phyloP scores from a whole-genome alignment of 1,284 basidiomycete genomes.

The Naganishia albida region DNA sequence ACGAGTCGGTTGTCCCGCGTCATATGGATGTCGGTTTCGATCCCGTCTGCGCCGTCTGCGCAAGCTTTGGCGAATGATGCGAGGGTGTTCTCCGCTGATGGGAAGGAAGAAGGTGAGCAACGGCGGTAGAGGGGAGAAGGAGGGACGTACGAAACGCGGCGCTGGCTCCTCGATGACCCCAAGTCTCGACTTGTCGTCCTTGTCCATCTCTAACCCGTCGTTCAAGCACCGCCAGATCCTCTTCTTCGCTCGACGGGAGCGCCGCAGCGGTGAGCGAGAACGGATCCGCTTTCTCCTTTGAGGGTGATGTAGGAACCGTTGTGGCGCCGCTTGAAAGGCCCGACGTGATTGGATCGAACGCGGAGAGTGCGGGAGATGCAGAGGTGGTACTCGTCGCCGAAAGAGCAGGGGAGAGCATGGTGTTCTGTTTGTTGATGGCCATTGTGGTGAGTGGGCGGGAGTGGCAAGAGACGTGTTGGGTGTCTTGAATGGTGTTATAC shows the following conservation, averaged over 20 bases:
- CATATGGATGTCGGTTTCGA: constrained; percentile 96
- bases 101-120: background rate
- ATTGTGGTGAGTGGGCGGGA: background rate
- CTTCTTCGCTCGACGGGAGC: background rate
- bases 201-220: constrained; percentile 26
- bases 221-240: constrained; percentile 13
- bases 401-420: constrained; percentile 1
- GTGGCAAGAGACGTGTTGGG: background rate
- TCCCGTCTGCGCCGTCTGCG: constrained; percentile 87
- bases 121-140: constrained; percentile 1
- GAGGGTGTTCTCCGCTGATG: constrained; percentile 77
- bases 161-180: constrained; percentile 91
- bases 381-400: constrained; percentile 9
- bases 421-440: background rate
- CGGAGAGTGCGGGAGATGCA: constrained; percentile 21
- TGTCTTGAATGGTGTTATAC: background rate
- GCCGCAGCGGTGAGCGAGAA: constrained; percentile 6
- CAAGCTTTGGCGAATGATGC: constrained; percentile 91
- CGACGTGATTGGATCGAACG: constrained; percentile 23
- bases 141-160: constrained; percentile 63
- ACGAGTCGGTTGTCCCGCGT: constrained; percentile 84
- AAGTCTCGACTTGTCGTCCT: constrained; percentile 65
- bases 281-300: constrained; percentile 21
- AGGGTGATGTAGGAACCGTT: constrained; percentile 16
- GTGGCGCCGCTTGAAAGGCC: constrained; percentile 13